Evolutionary conservation across 2,329 filamentous ascomycete species (phyloP).

Genomic region (Cryphonectria nitschkei): DNA sequence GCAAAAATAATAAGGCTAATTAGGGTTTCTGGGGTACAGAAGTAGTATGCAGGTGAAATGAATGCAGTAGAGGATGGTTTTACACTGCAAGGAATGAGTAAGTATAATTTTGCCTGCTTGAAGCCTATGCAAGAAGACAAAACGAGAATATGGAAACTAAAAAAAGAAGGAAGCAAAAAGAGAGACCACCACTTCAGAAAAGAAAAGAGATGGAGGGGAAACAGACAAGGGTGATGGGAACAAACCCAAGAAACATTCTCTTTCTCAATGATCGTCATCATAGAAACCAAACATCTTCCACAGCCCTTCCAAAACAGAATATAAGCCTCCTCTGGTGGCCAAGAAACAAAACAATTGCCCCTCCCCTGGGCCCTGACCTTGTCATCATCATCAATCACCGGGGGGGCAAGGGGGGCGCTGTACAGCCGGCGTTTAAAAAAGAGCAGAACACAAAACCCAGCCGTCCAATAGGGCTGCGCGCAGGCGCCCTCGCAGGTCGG

Average conservation of each 20-base stretch:
- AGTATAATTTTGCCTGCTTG: not conserved
- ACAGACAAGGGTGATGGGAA: not conserved
- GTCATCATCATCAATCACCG: conserved; percentile 1
- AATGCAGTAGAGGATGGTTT: not conserved
- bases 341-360: conserved; percentile 1
- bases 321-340: conserved; percentile 18
- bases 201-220: not conserved
- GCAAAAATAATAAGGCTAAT: not conserved
- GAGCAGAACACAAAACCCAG: not conserved
- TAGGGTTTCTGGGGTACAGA: conserved; percentile 14
- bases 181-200: conserved; percentile 1
- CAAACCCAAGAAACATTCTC: not conserved
- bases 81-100: not conserved
- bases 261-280: not conserved
- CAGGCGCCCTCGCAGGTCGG: conserved; percentile 13
- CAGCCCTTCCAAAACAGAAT: conserved; percentile 25
- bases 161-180: conserved; percentile 10
- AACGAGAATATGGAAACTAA: conserved; percentile 2
- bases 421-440: conserved; percentile 4
- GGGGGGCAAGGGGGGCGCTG: conserved; percentile 7
- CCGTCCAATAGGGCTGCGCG: conserved; percentile 23
- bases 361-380: conserved; percentile 9
- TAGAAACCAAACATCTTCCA: conserved; percentile 25
- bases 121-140: not conserved
- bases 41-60: not conserved